phyloP scores from a whole-genome alignment of 176 grass and related monocot species.

The Phoenix dactylifera region DNA sequence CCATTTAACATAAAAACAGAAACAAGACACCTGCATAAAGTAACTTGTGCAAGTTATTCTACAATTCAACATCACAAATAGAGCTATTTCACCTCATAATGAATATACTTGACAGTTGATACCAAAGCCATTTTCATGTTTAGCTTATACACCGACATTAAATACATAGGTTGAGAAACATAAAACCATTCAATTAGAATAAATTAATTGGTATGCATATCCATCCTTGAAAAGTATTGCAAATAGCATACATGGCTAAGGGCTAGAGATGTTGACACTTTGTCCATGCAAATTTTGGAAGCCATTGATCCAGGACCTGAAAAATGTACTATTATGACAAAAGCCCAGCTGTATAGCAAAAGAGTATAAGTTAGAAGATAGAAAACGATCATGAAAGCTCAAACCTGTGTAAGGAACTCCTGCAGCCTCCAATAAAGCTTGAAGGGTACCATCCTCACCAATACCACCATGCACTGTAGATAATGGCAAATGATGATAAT shows the following conservation, averaged over 20 bases:
- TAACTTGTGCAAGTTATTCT: background rate
- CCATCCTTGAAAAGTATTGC: conserved; percentile 14
- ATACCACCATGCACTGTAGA: conserved; percentile 92
- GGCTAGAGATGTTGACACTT: conserved; percentile 67
- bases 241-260: conserved; percentile 62
- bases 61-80: no score
- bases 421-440: conserved; percentile 68
- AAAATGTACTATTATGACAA: conserved; percentile 12
- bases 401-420: conserved; percentile 86
- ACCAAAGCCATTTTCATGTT: no score
- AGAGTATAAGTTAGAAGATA: conserved; percentile 8
- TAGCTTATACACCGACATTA: no score
- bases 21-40: background rate
- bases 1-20: no score
- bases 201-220: conserved; percentile 12
- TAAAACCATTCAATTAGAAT: background rate
- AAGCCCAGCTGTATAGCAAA: conserved; percentile 11
- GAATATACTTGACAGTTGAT: no score
- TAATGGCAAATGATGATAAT: no score
- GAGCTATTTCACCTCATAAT: no score
- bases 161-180: background rate
- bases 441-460: conserved; percentile 93
- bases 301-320: conserved; percentile 71
- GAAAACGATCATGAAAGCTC: conserved; percentile 4
- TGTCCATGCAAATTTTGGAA: conserved; percentile 90